A percentile compares a stretch with the other conserved stretches of the same genome.
phyloP scores from a whole-genome alignment of 129 eudicot species.

The Smallanthus sonchifolius region DNA sequence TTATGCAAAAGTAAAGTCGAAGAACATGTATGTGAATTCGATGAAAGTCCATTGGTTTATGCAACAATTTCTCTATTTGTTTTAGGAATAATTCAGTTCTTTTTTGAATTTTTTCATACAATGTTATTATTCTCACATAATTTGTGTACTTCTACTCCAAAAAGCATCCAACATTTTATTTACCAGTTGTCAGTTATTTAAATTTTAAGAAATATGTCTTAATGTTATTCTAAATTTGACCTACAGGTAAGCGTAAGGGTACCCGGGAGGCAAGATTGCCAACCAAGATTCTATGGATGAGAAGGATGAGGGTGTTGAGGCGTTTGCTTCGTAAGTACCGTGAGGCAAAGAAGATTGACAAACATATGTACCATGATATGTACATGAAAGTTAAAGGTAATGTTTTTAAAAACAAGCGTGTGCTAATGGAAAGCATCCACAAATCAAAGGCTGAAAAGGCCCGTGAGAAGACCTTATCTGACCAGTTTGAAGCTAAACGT shows the following conservation, averaged over 20 bases:
- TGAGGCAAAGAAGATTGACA: slow-evolving; percentile 40
- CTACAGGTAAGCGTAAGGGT: slow-evolving; percentile 38
- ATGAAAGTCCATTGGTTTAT: not conserved
- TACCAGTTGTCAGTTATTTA: not conserved
- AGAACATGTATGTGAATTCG: not conserved
- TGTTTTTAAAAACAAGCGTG: slow-evolving; percentile 42
- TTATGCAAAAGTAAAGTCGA: not conserved
- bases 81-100: not conserved
- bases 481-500: slow-evolving; percentile 41
- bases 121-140: not conserved
- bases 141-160: not conserved
- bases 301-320: slow-evolving; percentile 40
- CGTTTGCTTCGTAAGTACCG: slow-evolving; percentile 34
- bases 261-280: slow-evolving; percentile 40
- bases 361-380: slow-evolving; percentile 41
- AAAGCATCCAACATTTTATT: not conserved
- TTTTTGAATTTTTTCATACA: no score
- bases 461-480: slow-evolving; percentile 37
- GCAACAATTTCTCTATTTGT: not conserved
- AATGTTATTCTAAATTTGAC: not conserved
- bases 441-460: slow-evolving; percentile 43
- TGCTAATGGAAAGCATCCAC: slow-evolving; percentile 41
- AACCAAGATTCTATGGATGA: slow-evolving; percentile 44
- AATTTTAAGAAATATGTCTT: not conserved
- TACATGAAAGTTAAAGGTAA: slow-evolving; percentile 56